Percentiles rank a stretch among this genome's conserved stretches.
Evolutionary conservation across 2,329 filamentous ascomycete genomes (phyloP).

Genomic region (Ophiostoma tasmaniense): DNA sequence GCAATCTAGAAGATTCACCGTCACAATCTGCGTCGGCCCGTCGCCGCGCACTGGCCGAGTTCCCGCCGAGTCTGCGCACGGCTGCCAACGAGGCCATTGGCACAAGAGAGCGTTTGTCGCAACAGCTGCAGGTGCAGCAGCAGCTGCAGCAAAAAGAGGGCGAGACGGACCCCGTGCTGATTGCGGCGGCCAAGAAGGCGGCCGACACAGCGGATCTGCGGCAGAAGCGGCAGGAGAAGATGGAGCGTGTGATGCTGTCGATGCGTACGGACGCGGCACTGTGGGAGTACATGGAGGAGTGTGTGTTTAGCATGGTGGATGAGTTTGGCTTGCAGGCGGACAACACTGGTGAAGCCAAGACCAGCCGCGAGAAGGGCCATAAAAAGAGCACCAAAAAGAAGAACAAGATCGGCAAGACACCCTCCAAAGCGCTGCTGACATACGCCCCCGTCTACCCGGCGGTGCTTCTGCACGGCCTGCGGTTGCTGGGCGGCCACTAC

Average conservation of each 20-base stretch:
- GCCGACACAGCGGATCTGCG: conserved; percentile 23
- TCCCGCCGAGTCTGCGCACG: conserved; percentile 33
- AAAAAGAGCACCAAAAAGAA: neutral
- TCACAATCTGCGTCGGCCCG: conserved; percentile 13
- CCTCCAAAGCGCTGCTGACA: conserved; percentile 32
- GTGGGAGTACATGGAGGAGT: conserved; percentile 57
- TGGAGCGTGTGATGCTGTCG: conserved; percentile 45
- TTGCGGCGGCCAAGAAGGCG: conserved; percentile 31
- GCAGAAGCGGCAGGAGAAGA: conserved; percentile 13
- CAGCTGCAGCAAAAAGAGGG: neutral
- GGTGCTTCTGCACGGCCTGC: conserved; percentile 49
- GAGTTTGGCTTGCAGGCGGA: conserved; percentile 31
- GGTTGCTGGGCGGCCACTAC: conserved; percentile 50
- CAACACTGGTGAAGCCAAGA: no score
- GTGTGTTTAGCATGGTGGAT: conserved; percentile 55
- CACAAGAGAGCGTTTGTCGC: conserved; percentile 22
- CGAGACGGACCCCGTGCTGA: neutral
- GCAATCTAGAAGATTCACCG: neutral
- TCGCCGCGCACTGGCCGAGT: conserved; percentile 31
- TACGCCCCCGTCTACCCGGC: conserved; percentile 58
- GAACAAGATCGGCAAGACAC: neutral
- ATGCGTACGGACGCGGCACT: conserved; percentile 55
- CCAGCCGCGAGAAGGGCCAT: neutral
- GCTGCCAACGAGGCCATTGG: conserved; percentile 34
- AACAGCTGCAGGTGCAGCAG: neutral